A percentile compares a stretch with the other conserved stretches of the same genome.
phyloP scores from a whole-genome alignment of 805 yeast species.

The Wickerhamomyces chambardii region DNA sequence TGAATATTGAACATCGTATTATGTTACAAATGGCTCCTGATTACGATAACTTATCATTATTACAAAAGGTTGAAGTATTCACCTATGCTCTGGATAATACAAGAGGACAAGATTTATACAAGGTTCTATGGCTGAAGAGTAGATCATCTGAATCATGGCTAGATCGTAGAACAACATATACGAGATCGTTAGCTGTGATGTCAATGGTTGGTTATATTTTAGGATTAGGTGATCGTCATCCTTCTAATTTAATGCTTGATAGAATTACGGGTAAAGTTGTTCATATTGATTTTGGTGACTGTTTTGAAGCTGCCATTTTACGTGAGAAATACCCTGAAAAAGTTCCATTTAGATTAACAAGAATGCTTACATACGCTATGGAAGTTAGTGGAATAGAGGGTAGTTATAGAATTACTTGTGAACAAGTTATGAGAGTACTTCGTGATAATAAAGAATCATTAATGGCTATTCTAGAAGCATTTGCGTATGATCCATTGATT shows the following conservation, averaged over 20 bases:
- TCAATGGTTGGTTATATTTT: slow-evolving; percentile 97
- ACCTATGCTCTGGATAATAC: slow-evolving; percentile 94
- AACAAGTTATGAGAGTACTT: slow-evolving; percentile 91
- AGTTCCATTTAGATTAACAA: slow-evolving; percentile 92
- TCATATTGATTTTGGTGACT: slow-evolving; percentile 98
- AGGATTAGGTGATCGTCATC: slow-evolving; percentile 97
- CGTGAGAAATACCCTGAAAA: slow-evolving; percentile 97
- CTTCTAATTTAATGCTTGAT: slow-evolving; percentile 93
- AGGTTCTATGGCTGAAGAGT: slow-evolving; percentile 93
- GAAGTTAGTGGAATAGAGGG: slow-evolving; percentile 99
- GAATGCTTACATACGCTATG: slow-evolving; percentile 98
- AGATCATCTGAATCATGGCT: slow-evolving; percentile 97
- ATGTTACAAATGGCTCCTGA: slow-evolving; percentile 98
- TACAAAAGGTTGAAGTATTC: slow-evolving; percentile 94
- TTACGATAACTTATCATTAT: slow-evolving; percentile 78
- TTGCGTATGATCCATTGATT: slow-evolving; percentile 96
- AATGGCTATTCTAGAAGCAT: slow-evolving; percentile 97
- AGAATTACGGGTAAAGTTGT: slow-evolving; percentile 91
- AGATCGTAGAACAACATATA: slow-evolving; percentile 92
- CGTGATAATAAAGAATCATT: slow-evolving; percentile 92
- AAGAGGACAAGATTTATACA: slow-evolving; percentile 91
- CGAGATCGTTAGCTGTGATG: slow-evolving; percentile 95
- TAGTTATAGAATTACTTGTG: slow-evolving; percentile 91
- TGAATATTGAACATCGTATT: slow-evolving; percentile 90
- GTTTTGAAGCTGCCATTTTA: slow-evolving; percentile 96